A percentile compares a stretch with the other conserved stretches of the same genome.
Conservation (phyloP, 352 stramenopile species). For the Phytophthora foliorum region DNA sequence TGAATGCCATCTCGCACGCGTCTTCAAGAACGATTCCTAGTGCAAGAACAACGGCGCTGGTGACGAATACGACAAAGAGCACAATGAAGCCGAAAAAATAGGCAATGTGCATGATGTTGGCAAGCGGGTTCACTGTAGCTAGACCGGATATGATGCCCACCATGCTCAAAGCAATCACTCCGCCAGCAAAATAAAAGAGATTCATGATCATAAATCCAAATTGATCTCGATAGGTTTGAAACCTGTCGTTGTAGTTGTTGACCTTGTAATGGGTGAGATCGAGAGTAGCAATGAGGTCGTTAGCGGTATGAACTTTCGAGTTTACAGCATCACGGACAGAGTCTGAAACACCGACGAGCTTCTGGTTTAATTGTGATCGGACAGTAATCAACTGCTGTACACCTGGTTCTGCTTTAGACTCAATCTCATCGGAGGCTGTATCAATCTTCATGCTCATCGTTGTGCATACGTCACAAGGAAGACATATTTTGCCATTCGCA, state of each 20-base stretch:
- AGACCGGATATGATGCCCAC: constrained; percentile 68
- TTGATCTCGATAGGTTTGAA: constrained; percentile 44
- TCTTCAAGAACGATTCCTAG: constrained; percentile 67
- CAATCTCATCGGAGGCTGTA: constrained; percentile 43
- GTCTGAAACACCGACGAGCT: constrained; percentile 46
- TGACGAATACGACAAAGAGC: constrained; percentile 62
- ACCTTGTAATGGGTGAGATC: constrained; percentile 36
- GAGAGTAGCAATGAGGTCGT: constrained; percentile 41
- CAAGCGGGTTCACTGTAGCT: constrained; percentile 56
- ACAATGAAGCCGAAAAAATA: constrained; percentile 73
- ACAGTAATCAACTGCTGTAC: constrained; percentile 45
- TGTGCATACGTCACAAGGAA: constrained; percentile 54
- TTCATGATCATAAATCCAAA: constrained; percentile 50
- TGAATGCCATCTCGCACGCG: constrained; percentile 56
- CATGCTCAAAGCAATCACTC: constrained; percentile 53
- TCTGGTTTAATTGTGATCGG: constrained; percentile 37
- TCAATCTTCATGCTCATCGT: constrained; percentile 50
- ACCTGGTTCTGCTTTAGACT: constrained; percentile 44
- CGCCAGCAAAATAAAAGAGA: constrained; percentile 56
- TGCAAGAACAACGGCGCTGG: constrained; percentile 57
- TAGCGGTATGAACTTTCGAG: constrained; percentile 32
- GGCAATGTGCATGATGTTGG: constrained; percentile 72
- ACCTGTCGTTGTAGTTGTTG: constrained; percentile 37
- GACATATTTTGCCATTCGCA: constrained; percentile 39
- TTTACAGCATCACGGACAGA: constrained; percentile 52